A percentile compares a stretch with the other conserved stretches of the same genome.
Evolutionary conservation across 352 stramenopile genomes (phyloP).

Genomic region (Phytopythium boreale): DNA sequence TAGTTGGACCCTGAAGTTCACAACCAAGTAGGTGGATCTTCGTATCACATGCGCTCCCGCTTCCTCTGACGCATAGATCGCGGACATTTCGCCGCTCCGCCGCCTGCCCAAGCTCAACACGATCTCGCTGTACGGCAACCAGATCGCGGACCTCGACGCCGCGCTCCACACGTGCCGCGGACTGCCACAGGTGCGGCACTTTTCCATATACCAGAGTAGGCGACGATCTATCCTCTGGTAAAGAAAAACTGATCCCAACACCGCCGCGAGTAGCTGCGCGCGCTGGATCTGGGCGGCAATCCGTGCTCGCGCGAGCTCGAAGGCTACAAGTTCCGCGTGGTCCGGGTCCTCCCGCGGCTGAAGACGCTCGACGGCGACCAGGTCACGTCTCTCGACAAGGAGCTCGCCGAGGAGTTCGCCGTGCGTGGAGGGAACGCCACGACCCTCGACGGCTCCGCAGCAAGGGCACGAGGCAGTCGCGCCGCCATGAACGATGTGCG

Average conservation of each 20-base stretch:
- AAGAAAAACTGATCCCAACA: too few relatives aligned
- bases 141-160: conserved; percentile 39
- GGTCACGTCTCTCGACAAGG: conserved; percentile 68
- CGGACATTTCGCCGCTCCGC: conserved; percentile 42
- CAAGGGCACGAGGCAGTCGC: conserved; percentile 5
- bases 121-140: conserved; percentile 61
- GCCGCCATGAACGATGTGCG: conserved; percentile 20
- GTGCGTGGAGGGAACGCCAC: conserved; percentile 10
- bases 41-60: not conserved
- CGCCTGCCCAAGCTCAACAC: conserved; percentile 50
- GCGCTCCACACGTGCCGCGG: conserved; percentile 47
- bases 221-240: too few relatives aligned
- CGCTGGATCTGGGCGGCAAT: conserved; percentile 72
- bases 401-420: conserved; percentile 63
- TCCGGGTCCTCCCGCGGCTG: conserved; percentile 55
- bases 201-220: too few relatives aligned
- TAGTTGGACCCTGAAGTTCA: not conserved
- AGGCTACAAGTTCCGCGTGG: conserved; percentile 74
- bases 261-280: too few relatives aligned
- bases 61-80: conserved; percentile 19
- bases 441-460: conserved; percentile 9
- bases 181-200: conserved; percentile 37
- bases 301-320: conserved; percentile 56
- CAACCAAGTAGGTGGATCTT: too few relatives aligned
- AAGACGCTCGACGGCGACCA: conserved; percentile 74